These are phyloP conservation scores for Porcisia hertigi DNA, from an alignment of 208 protist genomes.

Conservation along the genomic window DNA sequence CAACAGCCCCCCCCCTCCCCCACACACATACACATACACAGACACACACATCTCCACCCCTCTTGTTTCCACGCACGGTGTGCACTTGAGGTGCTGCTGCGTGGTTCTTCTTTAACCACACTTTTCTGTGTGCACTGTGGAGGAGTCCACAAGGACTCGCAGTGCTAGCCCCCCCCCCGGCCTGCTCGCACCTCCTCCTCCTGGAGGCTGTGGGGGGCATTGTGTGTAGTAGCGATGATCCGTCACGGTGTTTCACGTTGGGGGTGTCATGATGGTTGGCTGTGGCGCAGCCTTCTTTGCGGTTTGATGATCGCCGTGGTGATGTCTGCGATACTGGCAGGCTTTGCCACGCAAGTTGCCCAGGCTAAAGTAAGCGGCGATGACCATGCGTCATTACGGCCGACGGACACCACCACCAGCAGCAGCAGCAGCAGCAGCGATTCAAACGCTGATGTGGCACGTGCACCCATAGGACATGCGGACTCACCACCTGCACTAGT, in stretches of 20 bases:
- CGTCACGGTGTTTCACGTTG: background rate
- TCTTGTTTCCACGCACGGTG: background rate
- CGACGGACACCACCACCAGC: too few relatives aligned
- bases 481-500: background rate
- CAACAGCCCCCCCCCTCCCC: too few relatives aligned
- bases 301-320: background rate
- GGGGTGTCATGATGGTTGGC: background rate
- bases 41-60: background rate
- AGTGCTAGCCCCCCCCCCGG: too few relatives aligned
- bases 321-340: background rate
- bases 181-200: background rate
- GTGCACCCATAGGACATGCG: background rate
- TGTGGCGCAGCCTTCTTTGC: background rate
- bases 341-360: background rate
- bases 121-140: background rate
- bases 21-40: too few relatives aligned
- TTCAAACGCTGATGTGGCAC: background rate
- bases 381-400: background rate
- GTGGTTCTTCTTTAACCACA: background rate
- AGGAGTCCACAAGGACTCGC: background rate
- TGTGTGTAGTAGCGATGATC: background rate
- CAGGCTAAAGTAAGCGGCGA: background rate
- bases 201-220: too few relatives aligned
- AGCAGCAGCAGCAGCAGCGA: background rate
- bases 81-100: background rate